These are phyloP conservation scores for Torulaspora globosa DNA, from an alignment of 1,139 yeast species.

Conservation along the genomic window DNA sequence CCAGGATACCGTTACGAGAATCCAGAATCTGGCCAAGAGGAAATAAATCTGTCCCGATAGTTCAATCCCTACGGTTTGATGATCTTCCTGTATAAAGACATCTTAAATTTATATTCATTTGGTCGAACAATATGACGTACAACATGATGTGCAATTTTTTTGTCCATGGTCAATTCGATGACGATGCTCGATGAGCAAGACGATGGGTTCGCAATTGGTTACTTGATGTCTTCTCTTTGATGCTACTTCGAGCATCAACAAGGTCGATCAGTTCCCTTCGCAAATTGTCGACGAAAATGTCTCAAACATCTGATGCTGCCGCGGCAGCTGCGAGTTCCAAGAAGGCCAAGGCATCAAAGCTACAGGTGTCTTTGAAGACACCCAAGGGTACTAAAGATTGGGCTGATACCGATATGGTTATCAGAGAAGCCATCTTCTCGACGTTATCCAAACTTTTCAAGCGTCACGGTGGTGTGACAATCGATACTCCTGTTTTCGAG, in stretches of 20 bases:
- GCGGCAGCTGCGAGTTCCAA: constrained; percentile 13
- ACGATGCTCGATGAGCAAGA: constrained; percentile 1
- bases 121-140: constrained; percentile 8
- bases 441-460: constrained; percentile 72
- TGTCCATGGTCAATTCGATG: background rate
- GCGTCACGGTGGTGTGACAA: constrained; percentile 96
- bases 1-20: constrained; percentile 13
- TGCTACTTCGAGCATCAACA: constrained; percentile 9
- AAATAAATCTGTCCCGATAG: background rate
- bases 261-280: constrained; percentile 2
- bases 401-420: constrained; percentile 96
- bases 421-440: constrained; percentile 80
- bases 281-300: constrained; percentile 9
- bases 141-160: constrained; percentile 15
- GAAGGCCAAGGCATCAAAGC: constrained; percentile 37
- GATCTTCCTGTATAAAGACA: constrained; percentile 5
- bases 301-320: constrained; percentile 10
- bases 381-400: constrained; percentile 98
- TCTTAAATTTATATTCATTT: background rate
- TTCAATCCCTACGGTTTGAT: background rate
- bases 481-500: constrained; percentile 97
- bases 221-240: constrained; percentile 1
- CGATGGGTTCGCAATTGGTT: background rate
- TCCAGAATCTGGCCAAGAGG: constrained; percentile 11
- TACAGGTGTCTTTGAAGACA: constrained; percentile 72